A percentile compares a stretch with the other conserved stretches of the same genome.
Evolutionary conservation across 2,329 filamentous ascomycete species (phyloP).

Genomic region (Colletotrichum trifolii): DNA sequence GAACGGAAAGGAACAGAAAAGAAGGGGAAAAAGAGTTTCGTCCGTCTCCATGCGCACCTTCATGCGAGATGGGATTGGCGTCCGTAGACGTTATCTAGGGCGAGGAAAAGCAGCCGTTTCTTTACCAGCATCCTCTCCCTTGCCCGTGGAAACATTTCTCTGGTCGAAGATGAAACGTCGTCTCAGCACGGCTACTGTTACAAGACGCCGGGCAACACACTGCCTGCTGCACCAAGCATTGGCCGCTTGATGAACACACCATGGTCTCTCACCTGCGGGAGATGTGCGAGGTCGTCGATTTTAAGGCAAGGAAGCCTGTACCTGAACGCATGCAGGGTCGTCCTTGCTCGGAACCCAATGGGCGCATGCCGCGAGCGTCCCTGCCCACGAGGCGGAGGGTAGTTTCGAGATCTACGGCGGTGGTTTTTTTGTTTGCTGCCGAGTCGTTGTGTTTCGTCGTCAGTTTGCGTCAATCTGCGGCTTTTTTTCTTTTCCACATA

Average conservation of each 20-base stretch:
- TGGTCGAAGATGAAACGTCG: constrained; percentile 31
- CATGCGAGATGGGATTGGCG: not conserved
- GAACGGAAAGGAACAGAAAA: constrained; percentile 10
- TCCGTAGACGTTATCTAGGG: constrained; percentile 23
- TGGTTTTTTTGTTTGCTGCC: not conserved
- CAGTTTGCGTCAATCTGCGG: too few relatives aligned
- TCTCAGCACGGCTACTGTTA: constrained; percentile 28
- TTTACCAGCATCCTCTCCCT: constrained; percentile 1
- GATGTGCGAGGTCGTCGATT: constrained; percentile 12
- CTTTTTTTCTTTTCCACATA: too few relatives aligned
- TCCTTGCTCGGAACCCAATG: constrained; percentile 3
- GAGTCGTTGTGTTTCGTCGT: too few relatives aligned
- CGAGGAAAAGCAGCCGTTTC: constrained; percentile 1
- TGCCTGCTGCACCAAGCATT: constrained; percentile 29
- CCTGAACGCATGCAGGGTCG: constrained; percentile 22
- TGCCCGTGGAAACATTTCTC: constrained; percentile 28
- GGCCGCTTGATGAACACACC: constrained; percentile 20
- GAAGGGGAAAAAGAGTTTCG: constrained; percentile 18
- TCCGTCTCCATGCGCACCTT: not conserved
- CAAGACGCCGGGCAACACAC: constrained; percentile 17
- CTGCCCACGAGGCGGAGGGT: too few relatives aligned
- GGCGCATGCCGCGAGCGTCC: not conserved
- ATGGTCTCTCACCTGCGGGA: constrained; percentile 7
- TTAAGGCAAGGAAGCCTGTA: constrained; percentile 14
- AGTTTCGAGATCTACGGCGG: too few relatives aligned